Evolutionary conservation across 192 early-diverging fungal genomes (phyloP).

Genomic region (Backusella liffmaniae): DNA sequence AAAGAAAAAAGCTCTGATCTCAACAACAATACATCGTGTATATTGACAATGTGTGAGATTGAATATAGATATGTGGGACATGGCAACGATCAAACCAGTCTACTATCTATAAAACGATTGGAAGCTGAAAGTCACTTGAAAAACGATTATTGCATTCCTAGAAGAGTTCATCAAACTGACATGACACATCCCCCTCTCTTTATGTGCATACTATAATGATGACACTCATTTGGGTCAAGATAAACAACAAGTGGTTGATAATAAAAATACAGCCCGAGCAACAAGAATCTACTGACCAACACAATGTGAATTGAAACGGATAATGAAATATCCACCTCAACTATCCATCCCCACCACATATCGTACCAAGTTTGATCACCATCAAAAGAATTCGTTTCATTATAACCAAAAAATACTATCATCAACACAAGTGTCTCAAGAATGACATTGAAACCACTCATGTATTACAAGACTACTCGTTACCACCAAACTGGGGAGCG

Average conservation of each 20-base stretch:
- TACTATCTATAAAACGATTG: slow-evolving; percentile 47
- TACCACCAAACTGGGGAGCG: slow-evolving; percentile 49
- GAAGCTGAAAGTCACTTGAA: no score
- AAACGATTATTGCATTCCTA: slow-evolving; percentile 63
- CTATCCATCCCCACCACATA: slow-evolving; percentile 22
- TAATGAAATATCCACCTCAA: slow-evolving; percentile 15
- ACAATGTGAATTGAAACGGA: slow-evolving; percentile 3
- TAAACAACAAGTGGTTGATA: not conserved
- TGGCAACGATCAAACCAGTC: slow-evolving; percentile 47
- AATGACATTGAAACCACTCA: not conserved
- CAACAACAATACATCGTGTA: no score
- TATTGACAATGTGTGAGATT: no score
- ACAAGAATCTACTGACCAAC: not conserved
- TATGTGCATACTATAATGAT: not conserved
- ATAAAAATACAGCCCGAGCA: no score
- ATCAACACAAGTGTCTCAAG: not conserved
- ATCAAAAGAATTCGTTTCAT: not conserved
- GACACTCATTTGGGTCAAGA: not conserved
- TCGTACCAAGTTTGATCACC: slow-evolving; percentile 17
- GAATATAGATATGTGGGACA: slow-evolving; percentile 47
- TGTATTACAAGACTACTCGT: not conserved
- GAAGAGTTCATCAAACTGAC: slow-evolving; percentile 26
- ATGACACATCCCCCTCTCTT: not conserved
- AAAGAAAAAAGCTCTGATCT: no score
- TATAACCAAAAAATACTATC: not conserved